Base-by-base conservation (phyloP, 2,329 filamentous ascomycete species). In the Pseudogymnoascus sp. region DNA sequence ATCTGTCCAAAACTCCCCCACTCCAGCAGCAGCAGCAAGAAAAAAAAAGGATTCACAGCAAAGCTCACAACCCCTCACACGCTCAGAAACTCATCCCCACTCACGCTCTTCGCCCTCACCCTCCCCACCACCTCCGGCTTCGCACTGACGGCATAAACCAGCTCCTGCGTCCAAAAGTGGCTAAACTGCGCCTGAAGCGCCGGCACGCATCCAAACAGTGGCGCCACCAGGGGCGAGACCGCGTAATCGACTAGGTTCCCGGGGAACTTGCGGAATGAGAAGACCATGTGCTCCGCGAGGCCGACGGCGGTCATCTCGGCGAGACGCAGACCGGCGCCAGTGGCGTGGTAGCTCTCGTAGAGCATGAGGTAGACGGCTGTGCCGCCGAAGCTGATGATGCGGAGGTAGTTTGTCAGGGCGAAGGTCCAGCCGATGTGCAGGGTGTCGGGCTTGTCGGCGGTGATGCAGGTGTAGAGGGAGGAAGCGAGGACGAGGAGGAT, bases 141-240 rank as follows among this genome's bases (percentile, higher is more conserved):
- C 74, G 86, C 85, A 77, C 86, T 89, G 70, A 91, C 88, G 0
- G 85, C 83, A 74, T 91, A 91, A 10, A 88, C 85, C 67, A 91
- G 73, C 63, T 88, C 80, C 36, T 87, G 77, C 0, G 85, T 89
- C 82, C 86, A 90, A 70, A 90, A 84, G 72, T 91, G 88, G 70
- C 81, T 84, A 62, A 90, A 74, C 67, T 88, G 83, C 1, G 88
- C 88, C 66, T 90, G 86, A 4, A 86, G 79, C 46, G 85, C 84
- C 0, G 88, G 88, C 16, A 90, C 82, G 0, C 86, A 82, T 16
- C 88, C 88, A 69, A 86, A 90, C 2, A 90, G 68, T 1, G 87
- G 86, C 4, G 87, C 88, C 8, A 89, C 85, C 8, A 90, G 72
- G 0, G 88, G 88, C 23, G 89, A 86, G 70, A 86, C 78, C 64